These are phyloP conservation scores for Phytopythium boreale DNA, from an alignment of 352 stramenopile species.

Conservation along the genomic window DNA sequence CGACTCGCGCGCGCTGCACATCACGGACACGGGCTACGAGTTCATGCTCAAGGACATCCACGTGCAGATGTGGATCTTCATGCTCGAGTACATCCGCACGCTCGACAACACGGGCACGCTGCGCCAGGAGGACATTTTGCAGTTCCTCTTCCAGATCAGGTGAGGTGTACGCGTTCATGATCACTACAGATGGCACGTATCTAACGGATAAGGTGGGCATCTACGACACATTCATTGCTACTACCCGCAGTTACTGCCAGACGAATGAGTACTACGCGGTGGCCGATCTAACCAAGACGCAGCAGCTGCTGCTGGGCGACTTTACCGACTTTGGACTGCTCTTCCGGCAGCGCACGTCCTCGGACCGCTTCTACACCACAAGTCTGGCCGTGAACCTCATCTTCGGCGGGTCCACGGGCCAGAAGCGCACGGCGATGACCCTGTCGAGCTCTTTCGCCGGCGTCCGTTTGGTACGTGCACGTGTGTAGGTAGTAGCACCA, in stretches of 20 bases:
- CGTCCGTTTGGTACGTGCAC: constrained; percentile 22
- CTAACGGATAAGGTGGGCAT: too few species aligned
- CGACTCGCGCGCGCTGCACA: constrained; percentile 69
- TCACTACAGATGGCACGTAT: too few species aligned
- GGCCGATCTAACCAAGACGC: constrained; percentile 67
- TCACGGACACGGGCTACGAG: constrained; percentile 88
- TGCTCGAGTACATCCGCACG: constrained; percentile 88
- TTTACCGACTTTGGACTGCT: constrained; percentile 88
- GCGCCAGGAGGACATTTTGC: constrained; percentile 83
- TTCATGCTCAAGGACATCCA: constrained; percentile 93
- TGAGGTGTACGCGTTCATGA: constrained; percentile 1
- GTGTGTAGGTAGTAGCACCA: neutral
- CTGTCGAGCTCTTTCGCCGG: constrained; percentile 47
- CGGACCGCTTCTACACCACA: constrained; percentile 86
- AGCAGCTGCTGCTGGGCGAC: constrained; percentile 73
- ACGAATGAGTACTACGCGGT: constrained; percentile 85
- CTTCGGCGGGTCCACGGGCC: constrained; percentile 72
- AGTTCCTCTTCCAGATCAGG: constrained; percentile 89
- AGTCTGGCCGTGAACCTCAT: constrained; percentile 89
- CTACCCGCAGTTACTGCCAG: constrained; percentile 57
- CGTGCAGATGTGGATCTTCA: constrained; percentile 91
- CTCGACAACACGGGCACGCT: constrained; percentile 70
- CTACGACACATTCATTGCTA: too few species aligned
- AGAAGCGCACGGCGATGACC: constrained; percentile 48
- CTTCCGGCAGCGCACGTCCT: constrained; percentile 54